phyloP scores from a whole-genome alignment of 176 grass and related monocot genomes.

The Guadua angustifolia region DNA sequence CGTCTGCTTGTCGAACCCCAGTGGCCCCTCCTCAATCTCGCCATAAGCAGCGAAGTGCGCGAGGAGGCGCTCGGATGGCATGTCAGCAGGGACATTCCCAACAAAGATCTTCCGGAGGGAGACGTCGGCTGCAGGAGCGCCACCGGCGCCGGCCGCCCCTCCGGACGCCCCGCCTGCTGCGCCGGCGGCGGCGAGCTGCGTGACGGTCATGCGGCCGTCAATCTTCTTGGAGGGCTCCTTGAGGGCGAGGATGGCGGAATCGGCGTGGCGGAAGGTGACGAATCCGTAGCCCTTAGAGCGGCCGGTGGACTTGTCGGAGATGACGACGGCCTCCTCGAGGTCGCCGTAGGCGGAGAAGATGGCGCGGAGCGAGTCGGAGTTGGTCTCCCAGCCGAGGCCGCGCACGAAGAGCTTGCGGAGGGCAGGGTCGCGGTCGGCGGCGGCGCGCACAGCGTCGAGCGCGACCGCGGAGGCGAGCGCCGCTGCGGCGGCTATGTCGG shows the following conservation, averaged over 20 bases:
- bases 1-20: constrained; percentile 93
- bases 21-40: constrained; percentile 94
- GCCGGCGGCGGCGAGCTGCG: constrained; percentile 86
- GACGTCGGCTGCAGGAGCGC: constrained; percentile 54
- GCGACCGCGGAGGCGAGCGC: constrained; percentile 61
- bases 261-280: constrained; percentile 91
- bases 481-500: constrained; percentile 66
- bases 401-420: constrained; percentile 92
- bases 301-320: constrained; percentile 82
- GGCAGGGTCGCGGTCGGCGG: constrained; percentile 70
- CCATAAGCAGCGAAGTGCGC: constrained; percentile 75
- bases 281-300: constrained; percentile 91
- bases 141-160: constrained; percentile 9
- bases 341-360: constrained; percentile 87
- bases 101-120: constrained; percentile 94
- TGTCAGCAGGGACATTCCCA: constrained; percentile 86
- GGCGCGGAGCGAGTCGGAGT: constrained; percentile 64
- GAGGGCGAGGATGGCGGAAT: constrained; percentile 83
- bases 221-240: constrained; percentile 99
- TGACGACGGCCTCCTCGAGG: constrained; percentile 85
- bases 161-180: constrained; percentile 53
- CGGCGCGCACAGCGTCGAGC: constrained; percentile 71
- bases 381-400: constrained; percentile 91
- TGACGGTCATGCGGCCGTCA: constrained; percentile 87
- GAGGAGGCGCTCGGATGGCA: constrained; percentile 84